Percentiles rank a stretch among this genome's conserved stretches.
These are phyloP conservation scores for Botrytis elliptica DNA, from an alignment of 2,329 filamentous ascomycete genomes.

Conservation along the genomic window DNA sequence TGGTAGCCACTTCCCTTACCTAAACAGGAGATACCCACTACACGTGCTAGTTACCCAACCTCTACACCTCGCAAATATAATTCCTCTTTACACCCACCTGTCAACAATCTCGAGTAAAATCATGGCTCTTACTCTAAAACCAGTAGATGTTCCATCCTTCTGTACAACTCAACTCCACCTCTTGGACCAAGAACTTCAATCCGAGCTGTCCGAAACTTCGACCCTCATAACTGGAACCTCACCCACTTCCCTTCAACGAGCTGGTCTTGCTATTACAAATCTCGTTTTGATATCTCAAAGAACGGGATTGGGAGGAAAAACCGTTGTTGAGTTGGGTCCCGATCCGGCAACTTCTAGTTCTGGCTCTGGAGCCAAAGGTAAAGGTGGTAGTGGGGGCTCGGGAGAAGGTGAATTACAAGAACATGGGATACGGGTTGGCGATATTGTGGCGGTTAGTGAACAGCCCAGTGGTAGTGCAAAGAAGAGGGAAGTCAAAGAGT, in stretches of 20 bases:
- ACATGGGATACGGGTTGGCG: conserved; percentile 73
- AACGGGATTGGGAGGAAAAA: conserved; percentile 89
- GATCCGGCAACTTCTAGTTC: conserved; percentile 61
- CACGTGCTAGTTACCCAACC: background rate
- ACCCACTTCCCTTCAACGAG: conserved; percentile 68
- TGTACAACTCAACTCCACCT: conserved; percentile 69
- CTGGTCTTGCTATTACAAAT: conserved; percentile 77
- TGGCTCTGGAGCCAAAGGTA: background rate
- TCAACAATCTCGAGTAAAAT: background rate
- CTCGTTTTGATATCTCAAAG: conserved; percentile 72
- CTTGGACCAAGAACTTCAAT: conserved; percentile 67
- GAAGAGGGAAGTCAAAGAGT: conserved; percentile 66
- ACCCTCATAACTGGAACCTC: conserved; percentile 65
- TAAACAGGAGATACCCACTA: background rate
- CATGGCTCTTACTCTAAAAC: conserved; percentile 40
- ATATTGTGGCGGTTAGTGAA: conserved; percentile 74
- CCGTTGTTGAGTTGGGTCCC: conserved; percentile 74
- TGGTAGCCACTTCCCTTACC: background rate
- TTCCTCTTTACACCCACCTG: background rate
- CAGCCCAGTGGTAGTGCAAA: conserved; percentile 63
- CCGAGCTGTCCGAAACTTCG: conserved; percentile 69
- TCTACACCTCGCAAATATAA: background rate
- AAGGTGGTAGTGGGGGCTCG: conserved; percentile 42
- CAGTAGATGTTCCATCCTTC: conserved; percentile 64
- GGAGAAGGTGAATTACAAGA: conserved; percentile 59